Percentiles rank a stretch among this genome's conserved stretches.
Evolutionary conservation across 176 grass and related monocot genomes (phyloP).

Genomic region (Zizania latifolia): DNA sequence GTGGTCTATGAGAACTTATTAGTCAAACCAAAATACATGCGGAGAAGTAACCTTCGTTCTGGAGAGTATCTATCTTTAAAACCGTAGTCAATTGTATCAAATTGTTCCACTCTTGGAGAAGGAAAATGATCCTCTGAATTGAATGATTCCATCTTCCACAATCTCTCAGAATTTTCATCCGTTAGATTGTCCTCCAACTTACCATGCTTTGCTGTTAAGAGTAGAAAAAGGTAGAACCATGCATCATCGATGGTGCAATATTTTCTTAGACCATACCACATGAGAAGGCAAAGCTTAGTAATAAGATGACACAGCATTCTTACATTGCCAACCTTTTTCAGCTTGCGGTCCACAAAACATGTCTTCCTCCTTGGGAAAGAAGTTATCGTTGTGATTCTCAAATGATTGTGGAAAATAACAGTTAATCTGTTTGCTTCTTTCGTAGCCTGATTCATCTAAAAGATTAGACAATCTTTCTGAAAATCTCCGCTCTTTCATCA

Average conservation of each 20-base stretch:
- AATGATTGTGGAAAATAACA: constrained; percentile 26
- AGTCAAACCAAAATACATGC: constrained; percentile 5
- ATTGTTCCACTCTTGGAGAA: constrained; percentile 29
- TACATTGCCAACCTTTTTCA: constrained; percentile 42
- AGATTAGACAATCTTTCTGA: constrained; percentile 16
- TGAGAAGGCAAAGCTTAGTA: constrained; percentile 2
- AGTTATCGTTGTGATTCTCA: constrained; percentile 31
- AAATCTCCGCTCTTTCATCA: constrained; percentile 28
- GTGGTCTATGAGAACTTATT: background rate
- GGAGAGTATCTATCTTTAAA: constrained; percentile 34
- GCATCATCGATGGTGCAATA: constrained; percentile 7
- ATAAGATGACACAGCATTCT: constrained; percentile 26
- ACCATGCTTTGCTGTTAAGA: constrained; percentile 28
- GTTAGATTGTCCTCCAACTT: constrained; percentile 13
- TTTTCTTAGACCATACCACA: constrained; percentile 9
- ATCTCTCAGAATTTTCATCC: constrained; percentile 31
- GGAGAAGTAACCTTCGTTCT: constrained; percentile 37
- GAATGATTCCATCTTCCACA: constrained; percentile 32
- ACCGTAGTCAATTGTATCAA: constrained; percentile 26
- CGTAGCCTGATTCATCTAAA: constrained; percentile 29
- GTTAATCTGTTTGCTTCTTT: constrained; percentile 22
- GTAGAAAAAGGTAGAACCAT: background rate
- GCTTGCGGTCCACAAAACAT: constrained; percentile 23
- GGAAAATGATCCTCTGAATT: constrained; percentile 21
- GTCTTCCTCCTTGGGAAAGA: constrained; percentile 33